Evolutionary conservation across 208 protist species (phyloP), one percentile per base, ranked within the genome.

Genomic region (Trypanosoma avium): DNA sequence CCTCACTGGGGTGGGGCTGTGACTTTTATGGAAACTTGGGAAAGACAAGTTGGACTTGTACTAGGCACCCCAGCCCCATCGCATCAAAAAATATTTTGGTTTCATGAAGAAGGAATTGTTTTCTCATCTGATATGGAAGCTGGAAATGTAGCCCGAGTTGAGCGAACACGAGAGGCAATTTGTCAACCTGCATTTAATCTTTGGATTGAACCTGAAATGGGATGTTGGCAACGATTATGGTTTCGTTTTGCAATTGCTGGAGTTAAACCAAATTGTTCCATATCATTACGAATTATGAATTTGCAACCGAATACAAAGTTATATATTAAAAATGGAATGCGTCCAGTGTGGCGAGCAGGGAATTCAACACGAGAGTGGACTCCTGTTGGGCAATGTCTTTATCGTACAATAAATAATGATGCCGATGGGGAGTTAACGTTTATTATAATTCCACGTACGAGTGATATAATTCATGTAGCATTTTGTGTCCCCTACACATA

Each of bases 401-500:
- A 92, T 54, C 84, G 83, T 46, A 75, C 75, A 0, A 73, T 75
- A n/a, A 86, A 84, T 61, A 61, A 61, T 57, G 72, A 54, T 35
- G 54, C 67, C 3, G 80, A 90, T 64, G 86, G 84, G 3, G 86
- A 93, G 70, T 52, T 95, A 15, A 71, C 45, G 48, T 95, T 95
- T 71, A 66, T 75, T 17, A 77, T 93, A 35, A 42, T 67, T 26
- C 76, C 77, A 8, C 73, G 70, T 15, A 83, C 67, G 46, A 76
- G 65, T 13, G 77, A 90, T 49, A 80, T 81, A 24, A 80, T 95
- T 32, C 86, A 93, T 58, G 76, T 95, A 9, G 86, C 86, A 27
- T 95, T 95, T 58, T 93, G 86, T 58, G 78, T 77, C 21, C 86
- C 90, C 24, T 95, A 95, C 77, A 92, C 81, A 24, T 95, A 95